Evolutionary conservation across 2,329 filamentous ascomycete genomes (phyloP).

Genomic region (Knufia fluminis): DNA sequence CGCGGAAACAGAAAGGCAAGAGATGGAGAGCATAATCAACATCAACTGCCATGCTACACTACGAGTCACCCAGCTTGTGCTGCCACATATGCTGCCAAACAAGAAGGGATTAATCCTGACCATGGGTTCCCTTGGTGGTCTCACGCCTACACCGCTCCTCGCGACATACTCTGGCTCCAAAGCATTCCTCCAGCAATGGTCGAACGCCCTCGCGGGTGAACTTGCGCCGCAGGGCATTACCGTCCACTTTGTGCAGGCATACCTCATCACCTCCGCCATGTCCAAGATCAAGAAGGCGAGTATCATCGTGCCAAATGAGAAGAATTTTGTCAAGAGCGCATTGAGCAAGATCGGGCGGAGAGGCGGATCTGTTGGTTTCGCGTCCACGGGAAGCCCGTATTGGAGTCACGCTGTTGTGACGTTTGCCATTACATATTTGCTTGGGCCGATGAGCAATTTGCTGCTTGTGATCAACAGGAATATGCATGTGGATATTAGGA

Average conservation of each 20-base stretch:
- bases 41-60: slow-evolving; percentile 93
- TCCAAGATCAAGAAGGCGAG: slow-evolving; percentile 81
- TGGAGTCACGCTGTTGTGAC: slow-evolving; percentile 88
- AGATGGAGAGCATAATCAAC: slow-evolving; percentile 82
- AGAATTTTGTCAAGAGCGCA: slow-evolving; percentile 68
- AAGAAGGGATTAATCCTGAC: slow-evolving; percentile 85
- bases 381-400: slow-evolving; percentile 81
- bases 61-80: slow-evolving; percentile 74
- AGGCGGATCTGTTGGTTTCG: slow-evolving; percentile 67
- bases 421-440: slow-evolving; percentile 59
- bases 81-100: slow-evolving; percentile 73
- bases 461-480: slow-evolving; percentile 53
- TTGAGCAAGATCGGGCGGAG: slow-evolving; percentile 71
- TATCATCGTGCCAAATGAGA: slow-evolving; percentile 68
- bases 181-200: slow-evolving; percentile 97
- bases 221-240: slow-evolving; percentile 71
- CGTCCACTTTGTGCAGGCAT: slow-evolving; percentile 84
- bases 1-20: slow-evolving; percentile 63
- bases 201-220: slow-evolving; percentile 72
- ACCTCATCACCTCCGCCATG: slow-evolving; percentile 94
- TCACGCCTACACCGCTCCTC: slow-evolving; percentile 81
- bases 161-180: slow-evolving; percentile 97
- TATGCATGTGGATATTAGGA: slow-evolving; percentile 78
- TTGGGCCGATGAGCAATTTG: slow-evolving; percentile 48
- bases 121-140: slow-evolving; percentile 93